These are phyloP conservation scores for Meripilus lineatus DNA, from an alignment of 1,284 basidiomycete species.

Conservation along the genomic window DNA sequence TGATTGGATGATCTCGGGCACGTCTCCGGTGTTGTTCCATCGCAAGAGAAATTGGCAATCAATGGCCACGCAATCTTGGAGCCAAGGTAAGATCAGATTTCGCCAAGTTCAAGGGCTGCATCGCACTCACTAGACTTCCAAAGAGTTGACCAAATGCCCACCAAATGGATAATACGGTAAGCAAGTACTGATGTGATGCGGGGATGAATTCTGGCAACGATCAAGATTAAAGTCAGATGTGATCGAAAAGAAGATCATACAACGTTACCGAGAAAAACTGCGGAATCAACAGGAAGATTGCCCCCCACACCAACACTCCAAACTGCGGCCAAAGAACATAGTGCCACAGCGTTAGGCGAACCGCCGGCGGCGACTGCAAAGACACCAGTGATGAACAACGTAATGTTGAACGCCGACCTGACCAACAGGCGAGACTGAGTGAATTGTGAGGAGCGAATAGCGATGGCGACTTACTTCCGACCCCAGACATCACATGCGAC, in stretches of 20 bases:
- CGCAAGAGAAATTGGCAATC: constrained; percentile 44
- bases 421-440: too few species aligned
- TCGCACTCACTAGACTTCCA: constrained; percentile 48
- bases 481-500: constrained; percentile 66
- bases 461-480: constrained; percentile 30
- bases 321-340: constrained; percentile 41
- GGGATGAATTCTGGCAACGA: constrained; percentile 69
- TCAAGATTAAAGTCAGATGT: not conserved
- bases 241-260: not conserved
- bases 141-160: constrained; percentile 67
- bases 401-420: constrained; percentile 60
- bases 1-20: constrained; percentile 40
- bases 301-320: constrained; percentile 47
- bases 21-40: constrained; percentile 19
- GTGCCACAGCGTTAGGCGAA: constrained; percentile 36
- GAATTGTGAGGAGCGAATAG: not conserved
- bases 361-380: constrained; percentile 48
- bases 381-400: constrained; percentile 52
- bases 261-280: constrained; percentile 52
- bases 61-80: constrained; percentile 44
- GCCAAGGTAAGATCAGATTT: constrained; percentile 15
- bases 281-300: constrained; percentile 60
- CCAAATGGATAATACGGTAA: constrained; percentile 68
- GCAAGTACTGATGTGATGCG: constrained; percentile 60
- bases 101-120: constrained; percentile 13